Conservation (phyloP, 2,329 filamentous ascomycete genomes). For the Gnomoniopsis smithogilvyi region DNA sequence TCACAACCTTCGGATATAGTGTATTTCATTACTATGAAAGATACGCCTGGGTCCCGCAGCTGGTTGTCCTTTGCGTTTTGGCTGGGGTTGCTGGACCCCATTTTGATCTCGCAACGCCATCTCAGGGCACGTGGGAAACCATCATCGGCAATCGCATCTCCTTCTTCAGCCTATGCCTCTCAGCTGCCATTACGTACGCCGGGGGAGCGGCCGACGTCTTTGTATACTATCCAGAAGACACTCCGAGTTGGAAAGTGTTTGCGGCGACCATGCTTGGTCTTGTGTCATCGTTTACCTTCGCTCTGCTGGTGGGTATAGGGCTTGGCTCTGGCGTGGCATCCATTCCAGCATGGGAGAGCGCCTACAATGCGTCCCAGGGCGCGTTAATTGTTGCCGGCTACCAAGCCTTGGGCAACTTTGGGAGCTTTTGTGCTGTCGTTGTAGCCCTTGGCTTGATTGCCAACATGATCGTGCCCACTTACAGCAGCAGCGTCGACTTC, state of each 20-base stretch:
- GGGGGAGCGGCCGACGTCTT: background rate
- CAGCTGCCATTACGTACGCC: background rate
- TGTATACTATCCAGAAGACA: background rate
- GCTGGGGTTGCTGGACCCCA: background rate
- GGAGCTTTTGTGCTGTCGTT: background rate
- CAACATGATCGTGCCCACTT: background rate
- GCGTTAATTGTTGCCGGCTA: background rate
- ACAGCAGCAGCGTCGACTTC: background rate
- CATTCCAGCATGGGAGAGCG: too few relatives aligned
- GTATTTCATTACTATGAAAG: background rate
- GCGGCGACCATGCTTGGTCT: background rate
- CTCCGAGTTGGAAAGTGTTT: background rate
- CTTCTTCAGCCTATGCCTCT: background rate
- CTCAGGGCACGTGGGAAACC: background rate
- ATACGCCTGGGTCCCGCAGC: background rate
- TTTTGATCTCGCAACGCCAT: background rate
- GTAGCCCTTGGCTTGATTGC: background rate
- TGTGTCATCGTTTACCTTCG: background rate
- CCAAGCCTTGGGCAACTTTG: background rate
- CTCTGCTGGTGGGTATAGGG: background rate
- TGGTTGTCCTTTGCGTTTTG: background rate
- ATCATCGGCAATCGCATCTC: background rate
- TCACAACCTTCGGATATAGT: background rate
- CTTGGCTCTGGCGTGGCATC: background rate
- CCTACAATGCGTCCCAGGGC: background rate